A percentile compares a stretch with the other conserved stretches of the same genome.
Conservation (phyloP, 2,329 filamentous ascomycete genomes). For the Nemania sp. region DNA sequence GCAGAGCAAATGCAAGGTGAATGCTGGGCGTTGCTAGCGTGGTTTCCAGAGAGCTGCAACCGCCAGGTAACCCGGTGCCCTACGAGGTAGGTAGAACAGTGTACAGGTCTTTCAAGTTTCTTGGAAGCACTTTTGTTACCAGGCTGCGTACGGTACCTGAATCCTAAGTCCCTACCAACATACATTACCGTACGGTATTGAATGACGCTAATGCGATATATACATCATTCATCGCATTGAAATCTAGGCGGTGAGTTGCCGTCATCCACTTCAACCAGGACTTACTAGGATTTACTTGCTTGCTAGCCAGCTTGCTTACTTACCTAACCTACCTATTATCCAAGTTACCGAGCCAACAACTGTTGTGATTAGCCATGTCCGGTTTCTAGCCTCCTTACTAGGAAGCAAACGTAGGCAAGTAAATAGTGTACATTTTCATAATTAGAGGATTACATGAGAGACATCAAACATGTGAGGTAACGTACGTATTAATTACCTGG, state of each 20-base stretch:
- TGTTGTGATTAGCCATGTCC: neutral
- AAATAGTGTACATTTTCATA: no score
- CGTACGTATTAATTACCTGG: no score
- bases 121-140: neutral
- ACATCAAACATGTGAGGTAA: no score
- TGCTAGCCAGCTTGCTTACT: no score
- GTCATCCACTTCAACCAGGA: constrained; percentile 12
- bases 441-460: neutral
- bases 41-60: constrained; percentile 23
- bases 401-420: neutral
- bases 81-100: no score
- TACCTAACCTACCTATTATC: neutral
- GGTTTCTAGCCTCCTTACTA: neutral
- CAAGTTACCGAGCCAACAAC: neutral
- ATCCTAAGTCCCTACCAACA: no score
- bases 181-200: no score
- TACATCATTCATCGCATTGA: constrained; percentile 31
- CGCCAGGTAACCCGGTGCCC: constrained; percentile 10
- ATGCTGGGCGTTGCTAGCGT: constrained; percentile 20
- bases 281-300: neutral
- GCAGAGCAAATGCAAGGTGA: constrained; percentile 1
- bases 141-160: neutral
- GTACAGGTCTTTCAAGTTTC: no score
- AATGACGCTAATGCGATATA: neutral
- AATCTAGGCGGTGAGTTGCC: constrained; percentile 33